Conservation (phyloP, 163 green algal genomes). For the Scenedesmus sp. region DNA sequence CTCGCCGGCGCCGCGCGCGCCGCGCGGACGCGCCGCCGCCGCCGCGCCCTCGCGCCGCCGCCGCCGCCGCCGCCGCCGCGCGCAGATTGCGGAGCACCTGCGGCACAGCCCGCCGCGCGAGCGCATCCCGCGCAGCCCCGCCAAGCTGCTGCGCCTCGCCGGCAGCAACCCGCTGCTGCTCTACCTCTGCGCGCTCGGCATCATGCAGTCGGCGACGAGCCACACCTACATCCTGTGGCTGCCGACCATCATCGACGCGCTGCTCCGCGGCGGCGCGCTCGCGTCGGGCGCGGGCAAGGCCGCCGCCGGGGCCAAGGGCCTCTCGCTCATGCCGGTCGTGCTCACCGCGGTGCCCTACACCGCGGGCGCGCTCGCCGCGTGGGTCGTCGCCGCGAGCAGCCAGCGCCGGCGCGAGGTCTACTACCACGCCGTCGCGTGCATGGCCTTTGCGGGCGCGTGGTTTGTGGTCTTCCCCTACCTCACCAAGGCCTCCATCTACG, state of each 20-base stretch:
- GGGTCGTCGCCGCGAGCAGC: conserved; percentile 7
- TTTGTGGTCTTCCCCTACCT: conserved; percentile 17
- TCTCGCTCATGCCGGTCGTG: conserved; percentile 12
- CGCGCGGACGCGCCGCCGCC: too few species aligned
- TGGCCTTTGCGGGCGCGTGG: not conserved
- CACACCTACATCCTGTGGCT: conserved; percentile 33
- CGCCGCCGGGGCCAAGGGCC: not conserved
- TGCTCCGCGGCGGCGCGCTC: conserved; percentile 22
- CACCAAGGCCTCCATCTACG: not conserved
- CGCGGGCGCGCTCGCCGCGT: not conserved
- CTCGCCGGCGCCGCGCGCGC: too few species aligned
- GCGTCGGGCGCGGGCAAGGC: not conserved
- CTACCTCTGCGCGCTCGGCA: conserved; percentile 1
- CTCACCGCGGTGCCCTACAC: conserved; percentile 30
- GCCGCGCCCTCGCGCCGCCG: not conserved
- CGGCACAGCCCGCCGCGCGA: not conserved
- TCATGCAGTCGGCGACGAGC: not conserved
- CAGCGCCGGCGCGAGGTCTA: conserved; percentile 27
- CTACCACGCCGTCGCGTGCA: not conserved
- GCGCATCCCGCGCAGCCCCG: not conserved
- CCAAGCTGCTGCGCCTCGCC: conserved; percentile 22
- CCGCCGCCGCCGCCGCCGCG: not conserved
- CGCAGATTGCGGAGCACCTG: conserved; percentile 5
- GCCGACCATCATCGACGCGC: conserved; percentile 32
- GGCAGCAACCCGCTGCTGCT: conserved; percentile 17